Evolutionary conservation across 2,329 filamentous ascomycete species (phyloP).

Genomic region (Alternaria angustiovoidea): DNA sequence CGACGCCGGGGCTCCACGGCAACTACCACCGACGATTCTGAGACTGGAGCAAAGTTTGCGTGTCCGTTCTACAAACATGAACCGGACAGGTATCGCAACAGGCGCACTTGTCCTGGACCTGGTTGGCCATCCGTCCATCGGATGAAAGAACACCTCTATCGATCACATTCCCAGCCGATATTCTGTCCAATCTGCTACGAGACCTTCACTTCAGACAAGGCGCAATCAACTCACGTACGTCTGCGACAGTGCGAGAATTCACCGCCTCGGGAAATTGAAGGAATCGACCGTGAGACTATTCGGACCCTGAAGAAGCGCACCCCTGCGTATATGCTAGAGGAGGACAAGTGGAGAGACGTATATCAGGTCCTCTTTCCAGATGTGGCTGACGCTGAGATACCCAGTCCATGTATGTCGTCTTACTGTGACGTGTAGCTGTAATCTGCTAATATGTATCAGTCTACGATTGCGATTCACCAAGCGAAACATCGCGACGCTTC

Average conservation of each 20-base stretch:
- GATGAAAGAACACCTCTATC: constrained; percentile 55
- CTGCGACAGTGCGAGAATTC: constrained; percentile 34
- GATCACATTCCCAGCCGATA: constrained; percentile 49
- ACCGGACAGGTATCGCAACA: constrained; percentile 45
- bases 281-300: constrained; percentile 50
- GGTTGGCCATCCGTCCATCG: constrained; percentile 53
- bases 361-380: constrained; percentile 51
- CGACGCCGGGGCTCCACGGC: constrained; percentile 36
- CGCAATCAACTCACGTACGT: constrained; percentile 46
- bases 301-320: constrained; percentile 48
- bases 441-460: constrained; percentile 32
- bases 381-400: constrained; percentile 36
- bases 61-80: constrained; percentile 56
- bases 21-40: constrained; percentile 36
- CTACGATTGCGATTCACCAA: constrained; percentile 43
- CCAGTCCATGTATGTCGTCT: constrained; percentile 46
- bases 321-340: constrained; percentile 40
- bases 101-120: constrained; percentile 49
- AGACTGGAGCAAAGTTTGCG: constrained; percentile 41
- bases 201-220: constrained; percentile 45
- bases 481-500: constrained; percentile 38
- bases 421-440: too few species aligned
- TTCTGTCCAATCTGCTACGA: constrained; percentile 52
- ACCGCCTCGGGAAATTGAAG: constrained; percentile 42
- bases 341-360: constrained; percentile 52